These are phyloP conservation scores for Termitomyces sp. DNA, from an alignment of 768 basidiomycete genomes.

Conservation along the genomic window DNA sequence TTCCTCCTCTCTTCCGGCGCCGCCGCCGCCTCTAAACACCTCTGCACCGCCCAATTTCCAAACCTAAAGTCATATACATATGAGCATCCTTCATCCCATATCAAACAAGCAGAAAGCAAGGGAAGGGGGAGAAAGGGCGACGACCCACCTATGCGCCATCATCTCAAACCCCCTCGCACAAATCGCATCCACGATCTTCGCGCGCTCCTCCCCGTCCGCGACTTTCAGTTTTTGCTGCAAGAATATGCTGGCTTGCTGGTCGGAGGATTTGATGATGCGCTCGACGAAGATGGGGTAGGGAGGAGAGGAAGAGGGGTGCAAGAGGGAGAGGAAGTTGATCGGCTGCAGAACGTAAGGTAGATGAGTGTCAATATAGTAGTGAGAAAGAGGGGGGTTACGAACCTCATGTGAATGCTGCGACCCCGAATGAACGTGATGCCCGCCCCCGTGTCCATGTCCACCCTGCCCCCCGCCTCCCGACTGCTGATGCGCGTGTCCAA, in stretches of 20 bases:
- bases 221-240: conserved; percentile 89
- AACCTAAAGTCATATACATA: conserved; percentile 46
- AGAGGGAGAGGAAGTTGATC: conserved; percentile 83
- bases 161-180: conserved; percentile 83
- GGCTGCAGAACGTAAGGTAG: conserved; percentile 46
- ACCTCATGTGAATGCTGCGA: conserved; percentile 48
- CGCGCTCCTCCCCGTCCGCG: conserved; percentile 71
- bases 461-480: neutral
- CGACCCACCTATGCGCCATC: conserved; percentile 79
- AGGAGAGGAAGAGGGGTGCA: conserved; percentile 83
- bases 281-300: conserved; percentile 80
- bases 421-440: neutral
- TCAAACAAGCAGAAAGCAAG: neutral
- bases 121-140: neutral
- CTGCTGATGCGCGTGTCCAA: conserved; percentile 18
- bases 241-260: conserved; percentile 89
- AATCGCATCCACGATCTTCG: conserved; percentile 85
- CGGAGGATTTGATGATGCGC: conserved; percentile 85
- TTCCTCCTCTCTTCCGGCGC: conserved; percentile 73
- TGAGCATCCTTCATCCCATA: neutral
- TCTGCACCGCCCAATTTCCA: conserved; percentile 89
- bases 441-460: neutral
- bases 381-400: conserved; percentile 21
- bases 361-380: conserved; percentile 6
- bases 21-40: conserved; percentile 80